phyloP scores from a whole-genome alignment of 2,329 filamentous ascomycete species.

The Trichoderma sp. region DNA sequence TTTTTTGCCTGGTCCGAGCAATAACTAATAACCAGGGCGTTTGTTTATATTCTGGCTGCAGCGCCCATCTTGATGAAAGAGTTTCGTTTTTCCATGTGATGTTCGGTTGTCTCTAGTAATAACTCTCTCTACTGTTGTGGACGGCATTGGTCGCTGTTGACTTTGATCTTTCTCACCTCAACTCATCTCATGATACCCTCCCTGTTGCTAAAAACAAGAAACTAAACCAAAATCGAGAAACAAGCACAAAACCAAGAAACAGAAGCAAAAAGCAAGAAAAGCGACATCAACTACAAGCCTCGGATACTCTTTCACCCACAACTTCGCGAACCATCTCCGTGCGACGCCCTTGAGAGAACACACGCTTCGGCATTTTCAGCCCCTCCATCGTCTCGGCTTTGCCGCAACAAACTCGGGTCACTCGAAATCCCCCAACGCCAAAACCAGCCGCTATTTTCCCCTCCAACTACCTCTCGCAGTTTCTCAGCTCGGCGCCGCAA shows the following conservation, averaged over 20 bases:
- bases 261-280: neutral
- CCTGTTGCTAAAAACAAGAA: neutral
- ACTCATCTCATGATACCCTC: neutral
- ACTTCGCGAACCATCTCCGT: slow-evolving; percentile 3
- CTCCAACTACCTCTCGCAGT: neutral
- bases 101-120: neutral
- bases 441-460: neutral
- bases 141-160: neutral
- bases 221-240: neutral
- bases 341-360: neutral
- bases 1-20: neutral
- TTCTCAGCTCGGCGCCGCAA: neutral
- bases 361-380: neutral
- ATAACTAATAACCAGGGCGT: neutral
- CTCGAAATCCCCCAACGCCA: neutral
- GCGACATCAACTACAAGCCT: neutral
- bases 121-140: neutral
- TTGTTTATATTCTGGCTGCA: neutral
- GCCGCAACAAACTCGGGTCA: slow-evolving; percentile 1
- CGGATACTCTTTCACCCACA: slow-evolving; percentile 3
- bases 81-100: neutral
- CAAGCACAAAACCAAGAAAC: neutral
- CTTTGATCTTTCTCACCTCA: neutral
- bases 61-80: neutral
- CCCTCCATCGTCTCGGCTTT: slow-evolving; percentile 3